Evolutionary conservation across 345 rosid genomes (phyloP).

Genomic region (Syzygium aqueum): DNA sequence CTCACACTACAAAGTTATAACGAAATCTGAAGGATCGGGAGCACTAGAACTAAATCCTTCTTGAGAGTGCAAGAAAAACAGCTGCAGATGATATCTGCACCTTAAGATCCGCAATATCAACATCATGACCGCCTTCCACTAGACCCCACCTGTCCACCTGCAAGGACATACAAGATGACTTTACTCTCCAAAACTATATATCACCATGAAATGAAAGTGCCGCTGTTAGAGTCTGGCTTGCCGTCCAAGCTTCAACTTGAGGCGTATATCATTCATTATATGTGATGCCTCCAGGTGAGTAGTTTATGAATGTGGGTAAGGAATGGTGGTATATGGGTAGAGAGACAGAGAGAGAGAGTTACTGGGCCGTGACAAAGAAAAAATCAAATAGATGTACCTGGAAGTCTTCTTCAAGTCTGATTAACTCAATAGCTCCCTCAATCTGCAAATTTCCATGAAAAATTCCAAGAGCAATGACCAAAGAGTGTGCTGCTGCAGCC

Average conservation of each 20-base stretch:
- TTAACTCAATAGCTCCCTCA: slow-evolving; percentile 78
- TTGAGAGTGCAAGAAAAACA: slow-evolving; percentile 80
- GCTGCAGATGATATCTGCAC: slow-evolving; percentile 80
- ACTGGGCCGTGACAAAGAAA: background rate
- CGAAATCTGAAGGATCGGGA: background rate
- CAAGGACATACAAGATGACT: background rate
- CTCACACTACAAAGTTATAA: background rate
- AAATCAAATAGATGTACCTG: slow-evolving; percentile 35
- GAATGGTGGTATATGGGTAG: background rate
- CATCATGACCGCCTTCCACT: slow-evolving; percentile 93
- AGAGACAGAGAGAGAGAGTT: background rate
- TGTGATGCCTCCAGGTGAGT: background rate
- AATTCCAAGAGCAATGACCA: slow-evolving; percentile 60
- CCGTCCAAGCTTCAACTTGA: background rate
- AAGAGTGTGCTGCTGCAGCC: slow-evolving; percentile 78
- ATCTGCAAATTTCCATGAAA: slow-evolving; percentile 65
- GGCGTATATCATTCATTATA: background rate
- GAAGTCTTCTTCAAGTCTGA: slow-evolving; percentile 91
- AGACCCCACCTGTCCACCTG: slow-evolving; percentile 95
- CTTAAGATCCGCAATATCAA: slow-evolving; percentile 90
- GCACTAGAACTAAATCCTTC: slow-evolving; percentile 17
- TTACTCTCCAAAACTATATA: background rate
- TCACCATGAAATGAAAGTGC: background rate
- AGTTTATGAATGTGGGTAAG: background rate
- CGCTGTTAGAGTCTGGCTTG: background rate